A percentile compares a stretch with the other conserved stretches of the same genome.
Conservation (phyloP, 2,329 filamentous ascomycete species). For the Xylaria arbuscula region DNA sequence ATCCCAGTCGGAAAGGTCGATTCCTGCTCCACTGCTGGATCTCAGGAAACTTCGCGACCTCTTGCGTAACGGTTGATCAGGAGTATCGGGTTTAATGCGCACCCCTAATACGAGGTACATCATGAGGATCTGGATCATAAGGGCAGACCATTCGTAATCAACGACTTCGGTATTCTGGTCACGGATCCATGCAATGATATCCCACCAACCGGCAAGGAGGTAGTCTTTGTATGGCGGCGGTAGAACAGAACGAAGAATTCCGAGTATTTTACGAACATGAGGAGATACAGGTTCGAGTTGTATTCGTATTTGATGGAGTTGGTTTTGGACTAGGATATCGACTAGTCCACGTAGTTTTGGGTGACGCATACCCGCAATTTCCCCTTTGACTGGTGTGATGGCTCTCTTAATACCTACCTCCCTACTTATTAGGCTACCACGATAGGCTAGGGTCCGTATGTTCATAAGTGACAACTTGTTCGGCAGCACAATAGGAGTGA, state of each 20-base stretch:
- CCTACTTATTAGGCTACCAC: slow-evolving; percentile 62
- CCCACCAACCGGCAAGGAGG: slow-evolving; percentile 77
- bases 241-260: slow-evolving; percentile 72
- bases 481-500: slow-evolving; percentile 74
- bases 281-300: slow-evolving; percentile 72
- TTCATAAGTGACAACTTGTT: slow-evolving; percentile 67
- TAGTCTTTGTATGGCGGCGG: slow-evolving; percentile 68
- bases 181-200: slow-evolving; percentile 75
- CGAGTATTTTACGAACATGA: slow-evolving; percentile 70
- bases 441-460: slow-evolving; percentile 67
- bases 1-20: slow-evolving; percentile 57
- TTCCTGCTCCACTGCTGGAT: slow-evolving; percentile 49
- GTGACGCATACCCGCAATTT: slow-evolving; percentile 67
- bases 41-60: slow-evolving; percentile 46
- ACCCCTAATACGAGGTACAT: slow-evolving; percentile 70
- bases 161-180: slow-evolving; percentile 58
- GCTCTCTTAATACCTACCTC: slow-evolving; percentile 62
- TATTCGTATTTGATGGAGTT: slow-evolving; percentile 73
- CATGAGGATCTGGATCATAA: slow-evolving; percentile 71
- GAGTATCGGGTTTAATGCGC: slow-evolving; percentile 43
- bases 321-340: slow-evolving; percentile 74
- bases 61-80: slow-evolving; percentile 37
- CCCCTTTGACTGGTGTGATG: slow-evolving; percentile 59
- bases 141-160: slow-evolving; percentile 75
- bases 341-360: slow-evolving; percentile 69